Conservation (phyloP, 1,139 yeast species). For the Nematodospora anomalae region DNA sequence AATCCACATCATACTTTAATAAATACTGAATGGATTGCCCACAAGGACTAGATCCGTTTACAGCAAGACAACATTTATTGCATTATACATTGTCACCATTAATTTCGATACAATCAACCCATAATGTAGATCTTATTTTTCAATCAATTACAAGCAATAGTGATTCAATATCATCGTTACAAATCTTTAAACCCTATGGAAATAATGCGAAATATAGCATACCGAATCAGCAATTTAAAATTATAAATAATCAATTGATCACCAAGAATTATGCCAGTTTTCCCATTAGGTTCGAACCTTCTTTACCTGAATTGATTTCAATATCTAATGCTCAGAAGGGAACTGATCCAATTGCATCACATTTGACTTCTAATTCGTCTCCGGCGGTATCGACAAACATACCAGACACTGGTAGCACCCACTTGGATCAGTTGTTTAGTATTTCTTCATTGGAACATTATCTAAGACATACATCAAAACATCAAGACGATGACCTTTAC, state of each 20-base stretch:
- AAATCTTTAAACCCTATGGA: conserved; percentile 44
- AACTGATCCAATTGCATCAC: conserved; percentile 5
- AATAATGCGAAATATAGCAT: conserved; percentile 45
- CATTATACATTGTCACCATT: conserved; percentile 59
- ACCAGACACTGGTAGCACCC: conserved; percentile 11
- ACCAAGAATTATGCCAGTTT: conserved; percentile 45
- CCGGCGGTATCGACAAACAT: conserved; percentile 9
- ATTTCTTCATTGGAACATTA: conserved; percentile 40
- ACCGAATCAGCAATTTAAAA: conserved; percentile 37
- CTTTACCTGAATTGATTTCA: conserved; percentile 41
- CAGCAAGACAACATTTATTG: conserved; percentile 43
- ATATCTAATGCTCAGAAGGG: conserved; percentile 24
- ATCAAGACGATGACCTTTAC: conserved; percentile 40
- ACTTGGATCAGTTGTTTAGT: conserved; percentile 36
- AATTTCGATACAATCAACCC: conserved; percentile 54
- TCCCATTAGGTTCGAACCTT: conserved; percentile 46
- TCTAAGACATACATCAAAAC: conserved; percentile 22
- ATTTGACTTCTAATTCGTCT: conserved; percentile 6
- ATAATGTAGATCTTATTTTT: conserved; percentile 49
- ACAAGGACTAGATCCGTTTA: conserved; percentile 43
- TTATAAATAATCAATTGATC: conserved; percentile 43
- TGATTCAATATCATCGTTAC: conserved; percentile 30
- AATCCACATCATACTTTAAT: too few species aligned
- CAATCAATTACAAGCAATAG: conserved; percentile 31
- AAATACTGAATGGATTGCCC: conserved; percentile 32